Evolutionary conservation across 306 rosid genomes (phyloP).

Genomic region (Rosa chinensis): DNA sequence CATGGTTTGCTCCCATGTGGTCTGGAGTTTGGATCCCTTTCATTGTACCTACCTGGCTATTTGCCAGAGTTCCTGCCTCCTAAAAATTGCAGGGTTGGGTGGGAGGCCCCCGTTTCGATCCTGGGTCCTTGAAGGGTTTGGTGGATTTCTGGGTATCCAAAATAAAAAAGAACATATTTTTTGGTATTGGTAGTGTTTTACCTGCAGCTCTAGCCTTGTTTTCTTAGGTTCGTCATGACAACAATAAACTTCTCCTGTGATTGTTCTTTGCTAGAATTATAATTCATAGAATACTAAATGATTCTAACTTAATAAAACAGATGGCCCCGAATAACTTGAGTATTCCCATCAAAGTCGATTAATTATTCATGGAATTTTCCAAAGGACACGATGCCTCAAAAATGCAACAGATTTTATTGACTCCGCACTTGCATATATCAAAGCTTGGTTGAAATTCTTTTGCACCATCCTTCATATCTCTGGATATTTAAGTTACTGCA

Average conservation of each 20-base stretch:
- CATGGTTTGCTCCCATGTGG: neutral
- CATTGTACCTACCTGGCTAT: neutral
- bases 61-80: neutral
- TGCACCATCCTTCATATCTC: neutral
- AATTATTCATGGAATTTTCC: neutral
- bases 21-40: neutral
- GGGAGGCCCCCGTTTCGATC: neutral
- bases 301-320: neutral
- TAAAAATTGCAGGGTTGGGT: neutral
- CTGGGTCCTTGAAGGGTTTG: neutral
- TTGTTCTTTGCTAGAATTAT: neutral
- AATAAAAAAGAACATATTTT: neutral
- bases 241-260: neutral
- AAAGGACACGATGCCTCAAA: neutral
- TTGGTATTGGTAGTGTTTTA: neutral
- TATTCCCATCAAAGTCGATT: neutral
- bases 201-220: neutral
- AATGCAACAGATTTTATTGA: neutral
- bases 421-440: neutral
- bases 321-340: neutral
- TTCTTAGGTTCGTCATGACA: neutral
- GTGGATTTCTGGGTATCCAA: neutral
- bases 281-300: neutral
- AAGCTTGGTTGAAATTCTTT: neutral
- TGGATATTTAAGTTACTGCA: neutral